Conservation (phyloP, 441 rosid species). For the Geranium incanum region DNA sequence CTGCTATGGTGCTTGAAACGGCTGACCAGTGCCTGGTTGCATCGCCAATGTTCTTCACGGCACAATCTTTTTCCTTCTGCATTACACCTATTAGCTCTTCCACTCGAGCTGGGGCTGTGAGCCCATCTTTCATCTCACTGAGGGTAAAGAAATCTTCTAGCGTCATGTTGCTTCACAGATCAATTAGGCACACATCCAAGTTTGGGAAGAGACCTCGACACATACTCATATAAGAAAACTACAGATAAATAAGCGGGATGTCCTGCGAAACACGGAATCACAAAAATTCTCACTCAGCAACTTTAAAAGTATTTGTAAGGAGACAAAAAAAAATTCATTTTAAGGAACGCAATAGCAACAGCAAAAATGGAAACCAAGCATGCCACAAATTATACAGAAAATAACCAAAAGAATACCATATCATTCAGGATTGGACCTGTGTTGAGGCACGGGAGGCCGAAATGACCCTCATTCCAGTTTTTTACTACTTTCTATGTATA, state of each 20-base stretch:
- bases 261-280: slow-evolving; percentile 29
- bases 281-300: not conserved
- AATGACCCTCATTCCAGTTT: no score
- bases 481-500: no score
- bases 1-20: slow-evolving; percentile 77
- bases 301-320: not conserved
- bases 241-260: slow-evolving; percentile 6
- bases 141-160: slow-evolving; percentile 90
- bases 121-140: slow-evolving; percentile 94
- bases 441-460: no score
- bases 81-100: slow-evolving; percentile 67
- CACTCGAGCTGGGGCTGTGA: slow-evolving; percentile 61
- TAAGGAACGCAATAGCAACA: no score
- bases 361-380: no score
- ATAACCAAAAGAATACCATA: no score
- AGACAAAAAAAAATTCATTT: not conserved
- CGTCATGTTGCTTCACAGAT: slow-evolving; percentile 59
- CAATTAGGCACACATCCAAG: slow-evolving; percentile 32
- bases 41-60: slow-evolving; percentile 59
- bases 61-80: slow-evolving; percentile 58
- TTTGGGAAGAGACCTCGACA: slow-evolving; percentile 24
- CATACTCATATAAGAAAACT: slow-evolving; percentile 22
- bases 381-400: no score
- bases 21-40: slow-evolving; percentile 87
- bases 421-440: no score